phyloP scores from a whole-genome alignment of 257 asterid genomes.

The Prunella vulgaris region DNA sequence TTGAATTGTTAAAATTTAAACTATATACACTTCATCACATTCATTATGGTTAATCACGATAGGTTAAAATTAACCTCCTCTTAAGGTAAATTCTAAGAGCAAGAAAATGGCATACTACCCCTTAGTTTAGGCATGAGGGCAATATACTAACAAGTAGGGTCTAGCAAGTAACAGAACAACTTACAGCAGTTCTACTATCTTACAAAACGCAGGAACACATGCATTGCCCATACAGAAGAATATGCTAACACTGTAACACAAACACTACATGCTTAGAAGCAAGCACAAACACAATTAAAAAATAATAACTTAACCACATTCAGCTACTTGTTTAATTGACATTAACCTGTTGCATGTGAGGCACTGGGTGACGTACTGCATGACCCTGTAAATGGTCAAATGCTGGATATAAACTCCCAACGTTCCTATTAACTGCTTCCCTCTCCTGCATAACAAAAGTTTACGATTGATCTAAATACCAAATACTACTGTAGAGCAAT shows the following conservation, averaged over 20 bases:
- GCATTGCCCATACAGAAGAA: neutral
- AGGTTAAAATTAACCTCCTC: neutral
- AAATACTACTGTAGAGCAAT: neutral
- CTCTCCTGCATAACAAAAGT: slow-evolving; percentile 47
- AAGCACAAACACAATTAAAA: neutral
- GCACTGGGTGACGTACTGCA: slow-evolving; percentile 42
- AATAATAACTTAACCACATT: neutral
- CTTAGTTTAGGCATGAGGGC: neutral
- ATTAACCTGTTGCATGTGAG: slow-evolving; percentile 54
- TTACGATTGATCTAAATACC: neutral
- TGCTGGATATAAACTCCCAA: slow-evolving; percentile 52
- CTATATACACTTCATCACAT: neutral
- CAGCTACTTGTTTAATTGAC: neutral
- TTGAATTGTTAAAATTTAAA: neutral
- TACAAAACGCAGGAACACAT: neutral
- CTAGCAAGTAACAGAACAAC: neutral
- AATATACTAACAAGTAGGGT: neutral
- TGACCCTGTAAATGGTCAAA: slow-evolving; percentile 67
- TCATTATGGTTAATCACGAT: neutral
- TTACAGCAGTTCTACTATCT: neutral
- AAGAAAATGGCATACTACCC: neutral
- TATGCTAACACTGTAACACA: neutral
- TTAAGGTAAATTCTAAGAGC: neutral
- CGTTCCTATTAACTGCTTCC: slow-evolving; percentile 36
- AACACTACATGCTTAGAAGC: neutral